phyloP scores from a whole-genome alignment of 208 protist species.

The Paratrypanosoma confusum region DNA sequence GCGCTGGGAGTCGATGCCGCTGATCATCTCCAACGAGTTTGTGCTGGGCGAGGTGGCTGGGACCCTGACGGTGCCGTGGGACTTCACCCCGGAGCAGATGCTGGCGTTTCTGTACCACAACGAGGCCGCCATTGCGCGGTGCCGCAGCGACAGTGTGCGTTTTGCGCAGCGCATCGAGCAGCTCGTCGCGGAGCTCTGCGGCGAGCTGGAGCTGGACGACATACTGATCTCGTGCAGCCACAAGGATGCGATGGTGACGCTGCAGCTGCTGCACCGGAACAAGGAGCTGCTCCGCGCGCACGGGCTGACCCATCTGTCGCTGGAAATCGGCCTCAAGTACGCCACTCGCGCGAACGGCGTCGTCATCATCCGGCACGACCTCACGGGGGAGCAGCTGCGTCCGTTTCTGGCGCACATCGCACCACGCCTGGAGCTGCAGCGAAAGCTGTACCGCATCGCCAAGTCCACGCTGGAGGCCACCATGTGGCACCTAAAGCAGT shows the following conservation, averaged over 20 bases:
- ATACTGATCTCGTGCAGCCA: constrained; percentile 87
- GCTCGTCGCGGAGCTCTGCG: constrained; percentile 73
- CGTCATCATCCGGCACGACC: constrained; percentile 47
- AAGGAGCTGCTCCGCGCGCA: constrained; percentile 54
- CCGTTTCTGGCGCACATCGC: constrained; percentile 55
- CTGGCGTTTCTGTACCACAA: constrained; percentile 76
- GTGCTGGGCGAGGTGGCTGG: constrained; percentile 64
- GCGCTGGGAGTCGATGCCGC: constrained; percentile 76
- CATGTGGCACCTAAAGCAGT: constrained; percentile 83
- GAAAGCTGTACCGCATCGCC: constrained; percentile 70
- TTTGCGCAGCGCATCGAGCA: constrained; percentile 65
- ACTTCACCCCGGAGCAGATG: constrained; percentile 75
- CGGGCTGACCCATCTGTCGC: constrained; percentile 63
- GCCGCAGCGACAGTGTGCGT: constrained; percentile 22
- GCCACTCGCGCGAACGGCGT: constrained; percentile 84
- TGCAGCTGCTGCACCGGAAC: constrained; percentile 70
- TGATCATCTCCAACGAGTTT: constrained; percentile 74
- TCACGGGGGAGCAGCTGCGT: constrained; percentile 37
- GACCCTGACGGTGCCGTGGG: constrained; percentile 78
- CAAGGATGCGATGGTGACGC: constrained; percentile 33
- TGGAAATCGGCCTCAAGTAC: constrained; percentile 66
- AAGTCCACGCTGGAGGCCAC: constrained; percentile 86
- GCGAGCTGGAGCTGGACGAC: constrained; percentile 63
- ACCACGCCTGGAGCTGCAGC: constrained; percentile 67
- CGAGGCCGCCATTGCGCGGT: constrained; percentile 36